Base-by-base conservation (phyloP, 83 land plant species). In the Diphasiastrum complanatum region DNA sequence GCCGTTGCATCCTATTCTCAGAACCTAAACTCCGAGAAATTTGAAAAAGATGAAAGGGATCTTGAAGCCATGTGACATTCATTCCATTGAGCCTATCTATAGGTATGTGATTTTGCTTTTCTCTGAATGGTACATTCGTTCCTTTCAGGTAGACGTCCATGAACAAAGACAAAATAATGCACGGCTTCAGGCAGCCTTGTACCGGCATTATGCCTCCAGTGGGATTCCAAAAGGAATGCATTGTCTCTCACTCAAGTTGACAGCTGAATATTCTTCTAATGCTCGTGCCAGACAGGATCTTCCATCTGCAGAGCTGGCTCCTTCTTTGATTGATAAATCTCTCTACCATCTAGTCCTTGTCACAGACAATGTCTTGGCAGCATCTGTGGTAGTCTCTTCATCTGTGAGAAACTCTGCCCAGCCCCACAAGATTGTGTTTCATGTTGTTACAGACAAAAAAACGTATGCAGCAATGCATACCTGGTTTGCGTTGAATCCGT, bases 201-300 rank as follows among this genome's bases (percentile, higher is more conserved):
- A n/a, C n/a, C n/a, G n/a, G n/a, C n/a, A n/a, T n/a, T n/a, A n/a
- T n/a, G n/a, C n/a, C n/a, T n/a, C n/a, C n/a, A n/a, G n/a, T n/a
- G n/a, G n/a, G n/a, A 76, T 83, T 69, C 87, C 84, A 1, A 86
- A 83, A 67, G 80, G 84, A 64, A 77, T 69, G 3, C 91, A 86
- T 53, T 86, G 91, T 48, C 62, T 86, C 14, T 78, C 80, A 23
- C 77, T 86, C 82, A 67, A 75, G 67, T 71, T 86, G 62, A 86
- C 91, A 3, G 75, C 83, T 5, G 87, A 86, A 70, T 78, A 78
- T 66, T 83, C 79, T 45, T 63, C 35, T 58, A 31, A 67, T 45
- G 28, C 56, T 32, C 19, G 28, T 29, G 37, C 33, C 40, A 31
- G 32, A 4, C 3, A 31, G 16, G 45, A 50, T 19, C 33, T 8